Conservation (phyloP, 345 rosid species). For the Eucalyptus sideroxylon region DNA sequence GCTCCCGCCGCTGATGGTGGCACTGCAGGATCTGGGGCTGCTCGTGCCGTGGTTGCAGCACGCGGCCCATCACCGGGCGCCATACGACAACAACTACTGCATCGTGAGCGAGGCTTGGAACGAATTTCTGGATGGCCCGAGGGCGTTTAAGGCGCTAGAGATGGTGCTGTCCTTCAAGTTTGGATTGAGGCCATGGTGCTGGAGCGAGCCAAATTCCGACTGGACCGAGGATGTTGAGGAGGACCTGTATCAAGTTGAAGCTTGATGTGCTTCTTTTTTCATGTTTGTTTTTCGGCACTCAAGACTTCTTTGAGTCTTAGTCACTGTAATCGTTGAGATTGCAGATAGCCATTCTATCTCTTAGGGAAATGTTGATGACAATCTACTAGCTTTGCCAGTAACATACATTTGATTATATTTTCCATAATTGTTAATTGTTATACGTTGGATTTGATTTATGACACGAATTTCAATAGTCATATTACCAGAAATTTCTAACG, state of each 20-base stretch:
- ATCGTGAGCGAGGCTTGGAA: constrained; percentile 85
- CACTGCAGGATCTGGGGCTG: constrained; percentile 55
- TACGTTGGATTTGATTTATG: neutral
- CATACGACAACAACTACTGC: constrained; percentile 80
- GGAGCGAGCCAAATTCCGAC: constrained; percentile 59
- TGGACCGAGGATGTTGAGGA: constrained; percentile 48
- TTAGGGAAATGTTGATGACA: neutral
- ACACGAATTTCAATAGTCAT: neutral
- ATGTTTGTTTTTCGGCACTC: neutral
- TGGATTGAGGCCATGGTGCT: constrained; percentile 63
- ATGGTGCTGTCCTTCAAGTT: constrained; percentile 49
- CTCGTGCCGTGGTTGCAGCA: constrained; percentile 67
- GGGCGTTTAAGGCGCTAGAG: constrained; percentile 60
- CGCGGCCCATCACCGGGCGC: constrained; percentile 62
- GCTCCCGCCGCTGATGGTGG: constrained; percentile 57
- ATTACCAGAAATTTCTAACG: neutral
- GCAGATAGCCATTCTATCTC: neutral
- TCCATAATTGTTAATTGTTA: neutral
- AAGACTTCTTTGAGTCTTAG: neutral
- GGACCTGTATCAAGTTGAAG: neutral
- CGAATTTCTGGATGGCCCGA: constrained; percentile 39
- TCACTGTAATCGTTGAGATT: neutral
- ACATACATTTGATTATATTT: neutral
- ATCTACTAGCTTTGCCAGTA: neutral
- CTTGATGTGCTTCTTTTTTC: neutral